Percentiles rank a stretch among this genome's conserved stretches.
These are phyloP conservation scores for Elongisporangium prolatum DNA, from an alignment of 352 stramenopile genomes.

Conservation along the genomic window DNA sequence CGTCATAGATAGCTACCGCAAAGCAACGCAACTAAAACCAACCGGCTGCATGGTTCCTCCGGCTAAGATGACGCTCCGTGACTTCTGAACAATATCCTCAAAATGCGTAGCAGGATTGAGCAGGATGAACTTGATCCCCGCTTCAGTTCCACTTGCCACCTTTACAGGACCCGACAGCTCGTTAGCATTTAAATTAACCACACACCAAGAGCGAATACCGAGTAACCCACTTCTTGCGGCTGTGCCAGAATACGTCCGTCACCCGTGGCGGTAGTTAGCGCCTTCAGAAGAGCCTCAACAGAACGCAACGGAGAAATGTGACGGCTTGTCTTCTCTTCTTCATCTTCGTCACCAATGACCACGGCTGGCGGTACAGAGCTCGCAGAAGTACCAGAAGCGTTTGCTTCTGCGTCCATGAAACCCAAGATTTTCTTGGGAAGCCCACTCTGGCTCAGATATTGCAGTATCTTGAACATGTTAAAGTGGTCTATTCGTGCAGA, in stretches of 20 bases:
- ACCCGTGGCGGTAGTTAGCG: slow-evolving; percentile 56
- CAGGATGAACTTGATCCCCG: slow-evolving; percentile 91
- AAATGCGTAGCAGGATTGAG: slow-evolving; percentile 95
- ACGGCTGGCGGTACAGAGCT: neutral
- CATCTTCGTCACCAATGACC: slow-evolving; percentile 10
- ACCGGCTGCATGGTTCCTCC: slow-evolving; percentile 98
- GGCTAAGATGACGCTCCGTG: slow-evolving; percentile 94
- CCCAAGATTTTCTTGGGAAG: slow-evolving; percentile 83
- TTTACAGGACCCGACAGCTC: slow-evolving; percentile 13
- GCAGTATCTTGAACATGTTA: slow-evolving; percentile 88
- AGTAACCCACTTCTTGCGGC: slow-evolving; percentile 53
- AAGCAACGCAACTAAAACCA: neutral
- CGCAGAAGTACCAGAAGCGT: neutral
- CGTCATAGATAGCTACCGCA: neutral
- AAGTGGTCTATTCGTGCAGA: slow-evolving; percentile 77
- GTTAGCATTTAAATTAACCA: neutral
- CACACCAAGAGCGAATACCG: no score
- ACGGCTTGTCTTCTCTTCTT: slow-evolving; percentile 57
- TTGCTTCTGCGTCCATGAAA: slow-evolving; percentile 52
- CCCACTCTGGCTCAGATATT: slow-evolving; percentile 74
- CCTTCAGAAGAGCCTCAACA: slow-evolving; percentile 74
- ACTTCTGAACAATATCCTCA: slow-evolving; percentile 91
- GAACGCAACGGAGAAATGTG: slow-evolving; percentile 80
- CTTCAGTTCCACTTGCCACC: slow-evolving; percentile 43
- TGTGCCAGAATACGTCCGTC: slow-evolving; percentile 76